phyloP scores from a whole-genome alignment of 768 basidiomycete species.

The Kwoniella bestiolae region DNA sequence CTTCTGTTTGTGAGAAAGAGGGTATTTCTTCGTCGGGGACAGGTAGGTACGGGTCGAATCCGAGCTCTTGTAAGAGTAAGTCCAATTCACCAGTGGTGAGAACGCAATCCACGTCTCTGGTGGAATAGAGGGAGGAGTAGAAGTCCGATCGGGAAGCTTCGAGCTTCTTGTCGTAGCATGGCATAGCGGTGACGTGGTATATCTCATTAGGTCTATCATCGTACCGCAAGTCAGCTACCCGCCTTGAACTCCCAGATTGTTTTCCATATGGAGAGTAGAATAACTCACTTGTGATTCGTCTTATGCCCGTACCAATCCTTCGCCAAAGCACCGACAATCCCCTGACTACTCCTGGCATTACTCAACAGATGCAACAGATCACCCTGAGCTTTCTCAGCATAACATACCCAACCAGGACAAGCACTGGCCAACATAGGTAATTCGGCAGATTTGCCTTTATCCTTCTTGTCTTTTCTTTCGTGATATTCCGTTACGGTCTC shows the following conservation, averaged over 20 bases:
- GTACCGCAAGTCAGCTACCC: conserved; percentile 10
- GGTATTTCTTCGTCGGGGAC: conserved; percentile 63
- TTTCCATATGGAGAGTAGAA: neutral
- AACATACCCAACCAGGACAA: conserved; percentile 99
- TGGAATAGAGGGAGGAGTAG: conserved; percentile 70
- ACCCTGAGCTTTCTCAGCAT: conserved; percentile 94
- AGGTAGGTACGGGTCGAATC: conserved; percentile 71
- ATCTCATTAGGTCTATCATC: conserved; percentile 74
- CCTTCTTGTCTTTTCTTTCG: conserved; percentile 64
- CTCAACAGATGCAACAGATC: conserved; percentile 92
- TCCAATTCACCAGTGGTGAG: conserved; percentile 95
- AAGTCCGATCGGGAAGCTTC: conserved; percentile 96
- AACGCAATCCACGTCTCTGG: conserved; percentile 94
- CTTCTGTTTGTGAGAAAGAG: neutral
- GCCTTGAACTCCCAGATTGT: neutral
- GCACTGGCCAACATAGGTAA: conserved; percentile 94
- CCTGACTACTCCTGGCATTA: conserved; percentile 87
- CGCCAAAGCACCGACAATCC: conserved; percentile 88
- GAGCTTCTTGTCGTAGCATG: conserved; percentile 99
- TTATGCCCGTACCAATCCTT: conserved; percentile 79
- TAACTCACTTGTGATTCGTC: conserved; percentile 71
- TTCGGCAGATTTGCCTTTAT: conserved; percentile 45
- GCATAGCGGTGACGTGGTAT: conserved; percentile 98
- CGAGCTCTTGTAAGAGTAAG: conserved; percentile 77
- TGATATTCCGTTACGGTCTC: conserved; percentile 82